Conservation (phyloP, 225 moss, liverwort and hornwort species). For the Bryum argenteum region DNA sequence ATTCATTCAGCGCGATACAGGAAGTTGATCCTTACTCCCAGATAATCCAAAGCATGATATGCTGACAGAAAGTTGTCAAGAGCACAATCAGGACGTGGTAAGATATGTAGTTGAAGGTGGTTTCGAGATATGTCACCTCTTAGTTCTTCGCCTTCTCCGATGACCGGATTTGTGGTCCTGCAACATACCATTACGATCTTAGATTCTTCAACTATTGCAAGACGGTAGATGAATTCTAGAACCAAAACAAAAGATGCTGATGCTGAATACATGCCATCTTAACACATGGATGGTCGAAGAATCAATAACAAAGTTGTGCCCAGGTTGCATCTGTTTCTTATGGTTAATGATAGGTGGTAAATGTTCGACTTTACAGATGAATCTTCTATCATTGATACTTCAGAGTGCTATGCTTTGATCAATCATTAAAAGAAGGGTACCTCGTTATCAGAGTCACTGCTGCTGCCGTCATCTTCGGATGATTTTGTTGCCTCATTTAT, state of each 20-base stretch:
- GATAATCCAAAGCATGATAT: no score
- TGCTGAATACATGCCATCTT: neutral
- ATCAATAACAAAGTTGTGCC: no score
- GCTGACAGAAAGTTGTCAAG: no score
- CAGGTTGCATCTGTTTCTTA: no score
- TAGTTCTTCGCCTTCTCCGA: constrained; percentile 26
- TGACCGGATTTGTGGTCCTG: constrained; percentile 34
- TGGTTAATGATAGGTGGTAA: no score
- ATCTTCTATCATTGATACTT: no score
- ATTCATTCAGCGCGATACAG: neutral
- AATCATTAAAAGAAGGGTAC: constrained; percentile 24
- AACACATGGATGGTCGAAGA: no score
- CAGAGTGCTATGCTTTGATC: neutral
- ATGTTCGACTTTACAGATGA: no score
- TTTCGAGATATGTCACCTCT: constrained; percentile 36
- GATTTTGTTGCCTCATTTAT: constrained; percentile 56
- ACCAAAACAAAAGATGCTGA: no score
- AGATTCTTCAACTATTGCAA: neutral
- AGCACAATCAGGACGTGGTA: neutral
- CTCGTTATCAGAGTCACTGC: constrained; percentile 48
- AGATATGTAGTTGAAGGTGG: neutral
- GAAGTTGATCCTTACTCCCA: neutral
- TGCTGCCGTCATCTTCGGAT: constrained; percentile 34
- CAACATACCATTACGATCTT: constrained; percentile 1
- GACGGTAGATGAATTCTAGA: no score